phyloP scores from a whole-genome alignment of 1,139 yeast species.

The Barnettozyma hawaiiensis region DNA sequence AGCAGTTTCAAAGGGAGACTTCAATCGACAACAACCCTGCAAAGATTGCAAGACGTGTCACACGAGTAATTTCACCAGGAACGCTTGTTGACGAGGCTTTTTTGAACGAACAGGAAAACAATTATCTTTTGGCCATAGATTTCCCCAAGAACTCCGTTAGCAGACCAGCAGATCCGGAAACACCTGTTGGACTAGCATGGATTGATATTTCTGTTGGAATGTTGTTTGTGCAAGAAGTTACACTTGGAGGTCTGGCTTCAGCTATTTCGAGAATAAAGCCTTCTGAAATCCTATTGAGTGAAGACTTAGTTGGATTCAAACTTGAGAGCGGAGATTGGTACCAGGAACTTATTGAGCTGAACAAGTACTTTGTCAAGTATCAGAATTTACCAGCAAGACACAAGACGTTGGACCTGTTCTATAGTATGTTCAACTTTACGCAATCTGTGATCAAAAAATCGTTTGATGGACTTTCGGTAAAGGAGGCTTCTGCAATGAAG shows the following conservation, averaged over 20 bases:
- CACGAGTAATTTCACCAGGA: conserved; percentile 87
- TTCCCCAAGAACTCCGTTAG: conserved; percentile 46
- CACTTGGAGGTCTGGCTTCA: conserved; percentile 30
- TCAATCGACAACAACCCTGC: conserved; percentile 37
- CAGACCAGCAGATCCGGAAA: conserved; percentile 41
- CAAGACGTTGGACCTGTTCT: conserved; percentile 30
- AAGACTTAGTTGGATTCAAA: conserved; percentile 25
- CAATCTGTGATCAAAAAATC: conserved; percentile 12
- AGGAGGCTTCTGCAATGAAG: conserved; percentile 49
- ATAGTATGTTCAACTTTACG: conserved; percentile 29
- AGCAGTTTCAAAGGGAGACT: conserved; percentile 35
- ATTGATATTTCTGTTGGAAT: conserved; percentile 83
- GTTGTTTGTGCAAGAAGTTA: conserved; percentile 59
- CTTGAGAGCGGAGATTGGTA: conserved; percentile 48
- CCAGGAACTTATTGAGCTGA: conserved; percentile 54
- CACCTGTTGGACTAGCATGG: conserved; percentile 77
- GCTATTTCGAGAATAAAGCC: conserved; percentile 34
- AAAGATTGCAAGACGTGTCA: conserved; percentile 60
- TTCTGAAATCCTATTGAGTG: conserved; percentile 33
- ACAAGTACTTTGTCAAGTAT: conserved; percentile 54
- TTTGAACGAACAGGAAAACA: conserved; percentile 64
- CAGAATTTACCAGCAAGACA: conserved; percentile 36
- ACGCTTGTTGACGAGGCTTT: conserved; percentile 86
- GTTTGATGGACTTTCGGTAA: conserved; percentile 31
- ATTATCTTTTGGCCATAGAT: conserved; percentile 61